Evolutionary conservation across 2,329 filamentous ascomycete species (phyloP), one percentile per base, ranked within the genome.

Genomic region (Pseudogymnoascus sp.): DNA sequence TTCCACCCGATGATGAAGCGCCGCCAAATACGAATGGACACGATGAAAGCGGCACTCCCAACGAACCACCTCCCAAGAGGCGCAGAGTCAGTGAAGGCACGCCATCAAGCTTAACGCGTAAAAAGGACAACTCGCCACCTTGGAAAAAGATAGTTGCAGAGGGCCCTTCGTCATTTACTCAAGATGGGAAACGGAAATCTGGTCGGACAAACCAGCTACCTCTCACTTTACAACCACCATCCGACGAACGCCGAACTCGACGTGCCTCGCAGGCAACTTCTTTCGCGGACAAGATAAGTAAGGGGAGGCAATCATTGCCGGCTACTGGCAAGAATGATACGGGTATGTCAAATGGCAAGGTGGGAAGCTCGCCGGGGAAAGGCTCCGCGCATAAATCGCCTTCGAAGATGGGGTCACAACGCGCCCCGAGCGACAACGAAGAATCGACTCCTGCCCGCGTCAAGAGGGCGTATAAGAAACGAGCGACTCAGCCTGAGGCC

Each of bases 61-160:
- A 78, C 52, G 80, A 79, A 64, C 80, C 79, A 61, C 84, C 84
- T 26, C 74, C 79, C 14, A 92, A 92, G 75, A 84, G 88, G 72
- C 86, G 85, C 65, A 85, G 85, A 72, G 79, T 83, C 31, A 78
- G 77, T 65, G 78, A 81, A 8, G 72, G 73, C 65, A 81, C 77
- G 23, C 78, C 79, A 35, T 71, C 70, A 0, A 69, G 64, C 62
- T 66, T 75, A 64, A 73, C 78, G 65, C 74, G 78, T 65, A 70
- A 74, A 70, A 79, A 87, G 76, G 77, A 78, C 61, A 80, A 82
- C 64, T 97, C 93, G 66, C 94, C 94, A 67, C 94, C 94, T 21
- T 99, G 94, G 94, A 97, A 94, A 78, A 90, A 86, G 71, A 83
- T 90, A 66, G 83, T 83, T 64, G 91, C 89, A 41, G 90, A 96